Percentiles rank a stretch among this genome's conserved stretches.
Conservation (phyloP, 257 asterid genomes). For the Leptodermis oblonga region DNA sequence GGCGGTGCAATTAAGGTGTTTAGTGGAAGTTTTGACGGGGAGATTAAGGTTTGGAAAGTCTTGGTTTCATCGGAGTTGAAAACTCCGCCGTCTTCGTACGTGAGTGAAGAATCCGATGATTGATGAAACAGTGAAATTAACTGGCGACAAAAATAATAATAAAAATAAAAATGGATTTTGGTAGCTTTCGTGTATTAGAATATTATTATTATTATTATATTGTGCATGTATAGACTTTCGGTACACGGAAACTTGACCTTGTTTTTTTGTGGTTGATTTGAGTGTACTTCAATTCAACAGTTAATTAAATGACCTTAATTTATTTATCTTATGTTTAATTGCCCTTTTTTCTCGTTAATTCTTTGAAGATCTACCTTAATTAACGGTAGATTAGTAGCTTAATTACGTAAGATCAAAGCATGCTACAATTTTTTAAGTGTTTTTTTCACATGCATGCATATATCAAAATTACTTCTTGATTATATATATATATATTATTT, state of each 20-base stretch:
- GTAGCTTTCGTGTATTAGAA: slow-evolving; percentile 7
- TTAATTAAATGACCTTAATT: background rate
- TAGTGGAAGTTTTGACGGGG: slow-evolving; percentile 91
- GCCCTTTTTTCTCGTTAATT: background rate
- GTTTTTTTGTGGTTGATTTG: slow-evolving; percentile 13
- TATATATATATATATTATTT: too few relatives aligned
- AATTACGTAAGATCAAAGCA: too few relatives aligned
- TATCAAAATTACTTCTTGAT: too few relatives aligned
- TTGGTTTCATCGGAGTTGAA: slow-evolving; percentile 23
- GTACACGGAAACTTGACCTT: slow-evolving; percentile 12
- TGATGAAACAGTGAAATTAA: background rate
- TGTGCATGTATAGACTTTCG: slow-evolving; percentile 11
- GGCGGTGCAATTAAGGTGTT: slow-evolving; percentile 50
- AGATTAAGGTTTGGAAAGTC: slow-evolving; percentile 67
- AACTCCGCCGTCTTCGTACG: background rate
- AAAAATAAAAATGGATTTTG: background rate
- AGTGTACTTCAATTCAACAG: slow-evolving; percentile 2
- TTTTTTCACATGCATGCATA: too few relatives aligned
- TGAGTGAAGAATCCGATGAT: slow-evolving; percentile 6
- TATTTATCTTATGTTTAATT: background rate
- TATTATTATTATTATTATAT: too few relatives aligned
- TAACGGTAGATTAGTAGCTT: too few relatives aligned
- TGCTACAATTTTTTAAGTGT: too few relatives aligned
- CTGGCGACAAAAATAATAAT: background rate
- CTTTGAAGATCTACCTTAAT: too few relatives aligned